Evolutionary conservation across 2,329 filamentous ascomycete genomes (phyloP).

Genomic region (Aspergillus calidoustus): DNA sequence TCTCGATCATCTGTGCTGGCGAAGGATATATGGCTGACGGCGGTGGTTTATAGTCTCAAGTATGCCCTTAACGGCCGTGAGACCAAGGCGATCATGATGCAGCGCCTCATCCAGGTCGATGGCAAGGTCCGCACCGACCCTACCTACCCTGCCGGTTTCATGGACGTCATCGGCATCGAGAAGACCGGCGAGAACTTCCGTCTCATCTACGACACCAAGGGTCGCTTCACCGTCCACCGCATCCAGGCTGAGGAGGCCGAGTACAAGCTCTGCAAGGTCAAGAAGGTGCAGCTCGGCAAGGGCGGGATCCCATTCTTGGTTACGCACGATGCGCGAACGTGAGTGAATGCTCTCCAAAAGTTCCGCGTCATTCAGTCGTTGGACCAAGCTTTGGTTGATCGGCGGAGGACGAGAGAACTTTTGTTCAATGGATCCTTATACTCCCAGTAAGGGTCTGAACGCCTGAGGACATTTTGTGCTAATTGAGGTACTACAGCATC

Average conservation of each 20-base stretch:
- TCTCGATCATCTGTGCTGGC: not conserved
- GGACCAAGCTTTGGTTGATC: slow-evolving; percentile 95
- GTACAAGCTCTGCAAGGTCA: slow-evolving; percentile 99
- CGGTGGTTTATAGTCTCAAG: slow-evolving; percentile 76
- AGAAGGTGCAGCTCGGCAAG: slow-evolving; percentile 98
- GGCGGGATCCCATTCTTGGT: slow-evolving; percentile 99
- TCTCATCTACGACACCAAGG: slow-evolving; percentile 99
- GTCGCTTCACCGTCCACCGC: slow-evolving; percentile 99
- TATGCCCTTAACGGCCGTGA: slow-evolving; percentile 99
- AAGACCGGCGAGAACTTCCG: slow-evolving; percentile 99
- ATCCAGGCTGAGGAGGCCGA: slow-evolving; percentile 98
- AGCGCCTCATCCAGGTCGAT: slow-evolving; percentile 99
- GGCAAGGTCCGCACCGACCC: slow-evolving; percentile 98
- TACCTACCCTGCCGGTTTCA: slow-evolving; percentile 97
- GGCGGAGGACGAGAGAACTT: slow-evolving; percentile 44
- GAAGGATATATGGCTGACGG: slow-evolving; percentile 1
- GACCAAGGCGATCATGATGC: slow-evolving; percentile 97
- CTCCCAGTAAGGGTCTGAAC: slow-evolving; percentile 35
- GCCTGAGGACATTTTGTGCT: slow-evolving; percentile 36
- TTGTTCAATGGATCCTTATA: slow-evolving; percentile 23
- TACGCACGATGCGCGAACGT: slow-evolving; percentile 99
- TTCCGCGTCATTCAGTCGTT: slow-evolving; percentile 99
- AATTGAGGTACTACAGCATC: slow-evolving; percentile 69
- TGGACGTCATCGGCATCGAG: slow-evolving; percentile 99
- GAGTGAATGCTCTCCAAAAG: slow-evolving; percentile 67